These are phyloP conservation scores for Tausonia pullulans DNA, from an alignment of 1,284 basidiomycete species.

Conservation along the genomic window DNA sequence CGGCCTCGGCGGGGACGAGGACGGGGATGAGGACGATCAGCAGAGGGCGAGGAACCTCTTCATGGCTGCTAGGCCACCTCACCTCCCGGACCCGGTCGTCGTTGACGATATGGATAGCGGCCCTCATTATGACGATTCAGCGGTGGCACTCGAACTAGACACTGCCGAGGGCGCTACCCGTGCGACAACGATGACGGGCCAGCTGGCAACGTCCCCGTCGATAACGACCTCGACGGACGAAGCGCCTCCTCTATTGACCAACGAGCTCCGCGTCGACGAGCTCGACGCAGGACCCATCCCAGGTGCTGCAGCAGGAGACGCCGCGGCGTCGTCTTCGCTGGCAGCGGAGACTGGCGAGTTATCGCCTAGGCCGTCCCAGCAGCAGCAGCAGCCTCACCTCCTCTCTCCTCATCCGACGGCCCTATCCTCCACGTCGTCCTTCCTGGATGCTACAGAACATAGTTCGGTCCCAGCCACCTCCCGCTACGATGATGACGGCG, in stretches of 20 bases:
- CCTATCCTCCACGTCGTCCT: background rate
- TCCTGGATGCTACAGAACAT: background rate
- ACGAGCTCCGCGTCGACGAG: constrained; percentile 30
- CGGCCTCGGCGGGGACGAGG: no score
- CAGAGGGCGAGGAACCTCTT: no score
- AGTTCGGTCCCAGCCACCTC: background rate
- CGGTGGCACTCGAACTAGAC: no score
- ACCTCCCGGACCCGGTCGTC: no score
- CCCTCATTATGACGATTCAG: no score
- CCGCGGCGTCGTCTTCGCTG: constrained; percentile 1
- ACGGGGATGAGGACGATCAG: no score
- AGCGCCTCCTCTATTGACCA: no score
- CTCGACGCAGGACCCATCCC: constrained; percentile 33
- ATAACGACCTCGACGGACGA: background rate
- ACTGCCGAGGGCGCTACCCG: background rate
- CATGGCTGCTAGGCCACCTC: no score
- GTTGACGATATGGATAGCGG: no score
- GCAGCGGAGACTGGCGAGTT: background rate
- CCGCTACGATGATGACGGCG: background rate
- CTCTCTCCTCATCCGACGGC: background rate
- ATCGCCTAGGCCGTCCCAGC: background rate
- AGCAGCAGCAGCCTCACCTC: constrained; percentile 1
- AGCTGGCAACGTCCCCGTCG: background rate
- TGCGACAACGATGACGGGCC: background rate
- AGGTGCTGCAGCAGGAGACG: no score